phyloP scores from a whole-genome alignment of 2,329 filamentous ascomycete species.

The Calonectria ilicicola region DNA sequence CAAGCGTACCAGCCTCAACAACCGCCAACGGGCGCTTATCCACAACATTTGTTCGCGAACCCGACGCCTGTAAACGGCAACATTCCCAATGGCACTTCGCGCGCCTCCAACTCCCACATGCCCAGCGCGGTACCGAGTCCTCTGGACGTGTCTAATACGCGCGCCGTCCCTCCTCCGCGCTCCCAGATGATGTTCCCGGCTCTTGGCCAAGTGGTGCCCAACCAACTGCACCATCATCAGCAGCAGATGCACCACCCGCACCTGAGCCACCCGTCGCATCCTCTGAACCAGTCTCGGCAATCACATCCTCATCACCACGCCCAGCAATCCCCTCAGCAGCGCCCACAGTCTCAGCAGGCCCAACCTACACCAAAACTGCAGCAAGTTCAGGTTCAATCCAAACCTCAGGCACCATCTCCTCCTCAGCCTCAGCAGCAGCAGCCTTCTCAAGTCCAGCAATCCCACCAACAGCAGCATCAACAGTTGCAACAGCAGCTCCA shows the following conservation, averaged over 20 bases:
- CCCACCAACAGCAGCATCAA: constrained; percentile 30
- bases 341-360: constrained; percentile 53
- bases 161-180: constrained; percentile 54
- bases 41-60: constrained; percentile 65
- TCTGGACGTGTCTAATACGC: constrained; percentile 58
- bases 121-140: constrained; percentile 63
- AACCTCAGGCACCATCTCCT: constrained; percentile 48
- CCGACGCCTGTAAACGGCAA: constrained; percentile 60
- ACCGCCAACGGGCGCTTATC: constrained; percentile 59
- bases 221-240: constrained; percentile 58
- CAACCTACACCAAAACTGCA: constrained; percentile 46
- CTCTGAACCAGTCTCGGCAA: constrained; percentile 42
- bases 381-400: constrained; percentile 48
- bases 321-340: constrained; percentile 47
- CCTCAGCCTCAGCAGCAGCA: constrained; percentile 45
- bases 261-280: constrained; percentile 42
- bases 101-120: constrained; percentile 58
- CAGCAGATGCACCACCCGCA: constrained; percentile 49
- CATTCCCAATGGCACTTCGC: constrained; percentile 61
- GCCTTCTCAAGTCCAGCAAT: constrained; percentile 23
- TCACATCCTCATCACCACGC: constrained; percentile 42
- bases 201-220: constrained; percentile 56
- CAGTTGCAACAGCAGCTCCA: constrained; percentile 31
- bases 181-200: constrained; percentile 56
- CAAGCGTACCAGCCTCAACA: constrained; percentile 67